Percentiles rank a stretch among this genome's conserved stretches.
Evolutionary conservation across 495 filamentous ascomycete genomes (phyloP).

Genomic region (Xylona heveae): DNA sequence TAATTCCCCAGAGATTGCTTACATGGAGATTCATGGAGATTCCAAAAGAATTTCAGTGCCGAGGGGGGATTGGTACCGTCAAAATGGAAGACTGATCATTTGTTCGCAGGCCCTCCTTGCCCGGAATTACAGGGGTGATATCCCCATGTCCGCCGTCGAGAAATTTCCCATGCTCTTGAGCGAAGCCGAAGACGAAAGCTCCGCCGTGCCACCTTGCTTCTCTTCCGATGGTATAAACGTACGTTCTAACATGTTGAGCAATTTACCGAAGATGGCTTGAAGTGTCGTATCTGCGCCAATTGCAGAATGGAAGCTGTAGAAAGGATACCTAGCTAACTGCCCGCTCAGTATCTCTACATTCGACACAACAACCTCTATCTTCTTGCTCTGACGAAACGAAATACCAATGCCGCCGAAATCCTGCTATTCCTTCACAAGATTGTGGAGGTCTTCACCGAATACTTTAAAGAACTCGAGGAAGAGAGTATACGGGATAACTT

Average conservation of each 20-base stretch:
- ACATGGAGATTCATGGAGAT: no score
- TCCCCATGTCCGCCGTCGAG: conserved; percentile 98
- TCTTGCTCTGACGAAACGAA: conserved; percentile 93
- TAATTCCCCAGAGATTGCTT: conserved; percentile 22
- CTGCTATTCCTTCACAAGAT: conserved; percentile 95
- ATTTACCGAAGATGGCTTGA: no score
- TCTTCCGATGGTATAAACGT: conserved; percentile 98
- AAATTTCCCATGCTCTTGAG: conserved; percentile 92
- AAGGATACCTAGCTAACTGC: no score
- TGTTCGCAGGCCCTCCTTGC: conserved; percentile 70
- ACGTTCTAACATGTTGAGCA: no score
- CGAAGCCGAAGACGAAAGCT: conserved; percentile 98
- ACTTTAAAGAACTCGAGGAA: conserved; percentile 98
- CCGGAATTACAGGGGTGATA: conserved; percentile 96
- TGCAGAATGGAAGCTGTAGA: no score
- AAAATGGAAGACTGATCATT: conserved; percentile 14
- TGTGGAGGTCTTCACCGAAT: conserved; percentile 98
- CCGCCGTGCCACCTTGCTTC: conserved; percentile 93
- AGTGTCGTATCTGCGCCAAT: no score
- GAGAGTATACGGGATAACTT: conserved; percentile 99
- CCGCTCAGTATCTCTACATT: conserved; percentile 93
- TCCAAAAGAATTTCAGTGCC: conserved; percentile 2
- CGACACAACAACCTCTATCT: conserved; percentile 99
- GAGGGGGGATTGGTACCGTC: neutral
- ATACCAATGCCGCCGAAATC: conserved; percentile 97